Percentiles rank a stretch among this genome's conserved stretches.
Conservation (phyloP, 805 yeast species). For the Metahyphopichia silvanorum region DNA sequence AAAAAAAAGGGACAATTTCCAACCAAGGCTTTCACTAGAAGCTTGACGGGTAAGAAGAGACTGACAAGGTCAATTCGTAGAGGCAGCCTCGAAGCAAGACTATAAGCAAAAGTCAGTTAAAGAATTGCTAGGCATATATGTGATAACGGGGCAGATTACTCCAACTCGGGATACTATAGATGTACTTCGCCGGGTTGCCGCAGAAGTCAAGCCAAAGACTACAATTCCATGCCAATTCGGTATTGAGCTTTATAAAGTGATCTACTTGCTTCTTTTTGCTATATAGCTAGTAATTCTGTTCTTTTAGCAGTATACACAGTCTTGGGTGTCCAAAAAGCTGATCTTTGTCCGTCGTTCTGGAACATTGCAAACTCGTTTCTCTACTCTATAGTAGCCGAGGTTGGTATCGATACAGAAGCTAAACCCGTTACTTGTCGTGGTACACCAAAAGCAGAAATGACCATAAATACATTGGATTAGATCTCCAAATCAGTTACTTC, state of each 20-base stretch:
- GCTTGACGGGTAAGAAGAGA: too few species aligned
- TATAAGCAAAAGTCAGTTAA: too few species aligned
- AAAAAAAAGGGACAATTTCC: too few species aligned
- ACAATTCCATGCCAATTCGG: conserved; percentile 66
- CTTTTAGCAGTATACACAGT: too few species aligned
- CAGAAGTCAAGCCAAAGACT: conserved; percentile 43
- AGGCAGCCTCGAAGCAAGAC: too few species aligned
- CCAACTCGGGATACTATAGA: too few species aligned
- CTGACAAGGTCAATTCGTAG: too few species aligned
- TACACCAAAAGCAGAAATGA: conserved; percentile 31
- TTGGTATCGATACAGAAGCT: conserved; percentile 34
- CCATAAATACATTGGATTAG: conserved; percentile 37
- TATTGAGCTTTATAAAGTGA: conserved; percentile 28
- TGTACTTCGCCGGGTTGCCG: too few species aligned
- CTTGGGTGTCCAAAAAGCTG: conserved; percentile 48
- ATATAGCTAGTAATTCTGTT: too few species aligned
- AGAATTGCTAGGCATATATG: too few species aligned
- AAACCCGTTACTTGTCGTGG: conserved; percentile 38
- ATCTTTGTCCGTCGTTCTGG: conserved; percentile 38
- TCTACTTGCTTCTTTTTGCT: conserved; percentile 30
- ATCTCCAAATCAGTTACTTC: conserved; percentile 43
- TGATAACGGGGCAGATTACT: too few species aligned
- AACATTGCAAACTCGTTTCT: conserved; percentile 28
- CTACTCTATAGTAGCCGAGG: conserved; percentile 29
- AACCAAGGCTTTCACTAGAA: too few species aligned